These are phyloP conservation scores for Podaxis sp. DNA, from an alignment of 768 basidiomycete species.

Conservation along the genomic window DNA sequence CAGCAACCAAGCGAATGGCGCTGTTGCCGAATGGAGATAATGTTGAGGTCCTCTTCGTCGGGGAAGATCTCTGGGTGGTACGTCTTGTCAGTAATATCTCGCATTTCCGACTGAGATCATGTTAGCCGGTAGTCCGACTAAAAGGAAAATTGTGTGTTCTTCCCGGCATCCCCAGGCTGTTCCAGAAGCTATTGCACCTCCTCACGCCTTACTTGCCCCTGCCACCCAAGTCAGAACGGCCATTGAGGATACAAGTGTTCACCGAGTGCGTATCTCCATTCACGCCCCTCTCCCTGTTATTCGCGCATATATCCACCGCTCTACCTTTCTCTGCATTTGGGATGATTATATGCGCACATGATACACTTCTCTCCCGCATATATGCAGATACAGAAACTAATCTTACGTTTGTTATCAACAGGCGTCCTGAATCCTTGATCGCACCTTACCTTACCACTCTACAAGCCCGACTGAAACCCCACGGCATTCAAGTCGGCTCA, in stretches of 20 bases:
- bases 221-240: slow-evolving; percentile 71
- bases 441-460: slow-evolving; percentile 83
- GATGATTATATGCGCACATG: background rate
- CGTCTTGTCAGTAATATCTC: slow-evolving; percentile 23
- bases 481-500: slow-evolving; percentile 81
- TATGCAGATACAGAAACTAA: background rate
- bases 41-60: slow-evolving; percentile 79
- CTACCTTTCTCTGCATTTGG: background rate
- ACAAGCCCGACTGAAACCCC: slow-evolving; percentile 66
- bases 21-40: slow-evolving; percentile 63
- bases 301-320: background rate
- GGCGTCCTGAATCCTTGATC: slow-evolving; percentile 76
- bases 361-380: background rate
- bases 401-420: slow-evolving; percentile 16
- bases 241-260: slow-evolving; percentile 78
- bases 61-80: slow-evolving; percentile 83
- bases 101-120: slow-evolving; percentile 1
- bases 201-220: slow-evolving; percentile 75
- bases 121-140: slow-evolving; percentile 81
- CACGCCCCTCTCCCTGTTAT: background rate
- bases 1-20: slow-evolving; percentile 86
- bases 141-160: slow-evolving; percentile 87
- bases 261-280: slow-evolving; percentile 52
- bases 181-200: slow-evolving; percentile 76
- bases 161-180: slow-evolving; percentile 86